phyloP scores from a whole-genome alignment of 805 yeast species.

The Sugiyamaella boreocaroliniensis region DNA sequence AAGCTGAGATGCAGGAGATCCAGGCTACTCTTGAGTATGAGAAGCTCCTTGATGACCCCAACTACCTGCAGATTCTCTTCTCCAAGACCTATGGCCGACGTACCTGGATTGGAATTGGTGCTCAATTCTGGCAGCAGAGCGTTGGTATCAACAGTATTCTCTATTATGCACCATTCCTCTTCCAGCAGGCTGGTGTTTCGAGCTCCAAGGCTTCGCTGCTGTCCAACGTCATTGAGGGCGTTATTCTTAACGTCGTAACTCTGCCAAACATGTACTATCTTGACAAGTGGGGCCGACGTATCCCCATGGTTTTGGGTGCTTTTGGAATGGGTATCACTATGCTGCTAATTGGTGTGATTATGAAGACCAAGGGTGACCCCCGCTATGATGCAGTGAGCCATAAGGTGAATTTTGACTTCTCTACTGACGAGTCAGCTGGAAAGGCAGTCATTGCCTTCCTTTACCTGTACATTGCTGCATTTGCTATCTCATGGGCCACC shows the following conservation, averaged over 20 bases:
- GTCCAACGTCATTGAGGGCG: constrained; percentile 66
- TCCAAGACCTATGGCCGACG: constrained; percentile 15
- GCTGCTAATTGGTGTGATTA: constrained; percentile 46
- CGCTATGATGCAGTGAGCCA: constrained; percentile 17
- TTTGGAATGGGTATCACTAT: constrained; percentile 30
- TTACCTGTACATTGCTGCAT: constrained; percentile 44
- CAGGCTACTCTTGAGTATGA: constrained; percentile 44
- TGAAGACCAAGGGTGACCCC: constrained; percentile 16
- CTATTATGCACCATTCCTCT: constrained; percentile 56
- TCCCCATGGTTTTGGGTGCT: constrained; percentile 12
- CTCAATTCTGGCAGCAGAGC: constrained; percentile 49
- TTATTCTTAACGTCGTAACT: constrained; percentile 53
- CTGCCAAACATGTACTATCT: constrained; percentile 49
- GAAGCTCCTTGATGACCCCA: constrained; percentile 30
- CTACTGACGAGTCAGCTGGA: constrained; percentile 13
- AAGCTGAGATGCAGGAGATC: constrained; percentile 33
- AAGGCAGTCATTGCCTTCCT: constrained; percentile 41
- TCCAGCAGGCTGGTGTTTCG: constrained; percentile 49
- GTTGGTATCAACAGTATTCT: constrained; percentile 62
- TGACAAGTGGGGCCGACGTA: constrained; percentile 29
- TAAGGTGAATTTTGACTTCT: constrained; percentile 16
- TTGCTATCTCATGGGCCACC: constrained; percentile 53
- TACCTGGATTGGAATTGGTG: constrained; percentile 27
- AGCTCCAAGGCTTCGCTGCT: constrained; percentile 46
- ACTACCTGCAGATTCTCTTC: constrained; percentile 24